phyloP scores from a whole-genome alignment of 2,329 filamentous ascomycete species.

The Neonectria punicea region DNA sequence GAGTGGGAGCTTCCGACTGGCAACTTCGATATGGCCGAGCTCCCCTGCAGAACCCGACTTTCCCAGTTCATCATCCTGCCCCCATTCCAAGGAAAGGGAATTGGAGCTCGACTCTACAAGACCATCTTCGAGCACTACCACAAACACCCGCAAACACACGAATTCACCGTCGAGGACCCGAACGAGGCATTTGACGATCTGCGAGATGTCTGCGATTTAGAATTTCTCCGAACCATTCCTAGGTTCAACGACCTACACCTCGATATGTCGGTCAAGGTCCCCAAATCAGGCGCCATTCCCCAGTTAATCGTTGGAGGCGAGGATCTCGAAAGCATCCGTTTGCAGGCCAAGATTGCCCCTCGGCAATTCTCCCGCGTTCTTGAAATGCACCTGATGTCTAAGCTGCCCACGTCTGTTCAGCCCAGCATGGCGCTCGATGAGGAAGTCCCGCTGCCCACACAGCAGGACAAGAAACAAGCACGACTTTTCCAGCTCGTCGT shows the following conservation, averaged over 20 bases:
- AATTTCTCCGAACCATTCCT: constrained; percentile 68
- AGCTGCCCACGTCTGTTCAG: constrained; percentile 66
- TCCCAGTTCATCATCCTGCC: constrained; percentile 95
- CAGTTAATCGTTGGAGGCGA: constrained; percentile 67
- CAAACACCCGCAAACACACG: constrained; percentile 74
- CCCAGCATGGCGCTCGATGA: constrained; percentile 58
- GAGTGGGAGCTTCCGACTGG: constrained; percentile 58
- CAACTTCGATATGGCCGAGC: constrained; percentile 63
- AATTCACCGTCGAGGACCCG: constrained; percentile 94
- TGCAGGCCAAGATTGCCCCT: constrained; percentile 75
- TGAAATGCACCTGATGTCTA: constrained; percentile 78
- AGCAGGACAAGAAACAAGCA: constrained; percentile 70
- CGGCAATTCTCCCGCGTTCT: constrained; percentile 80
- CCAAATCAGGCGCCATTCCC: constrained; percentile 59
- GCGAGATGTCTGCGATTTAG: constrained; percentile 78
- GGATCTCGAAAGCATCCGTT: constrained; percentile 66
- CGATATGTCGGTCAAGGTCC: constrained; percentile 61
- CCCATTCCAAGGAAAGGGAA: constrained; percentile 83
- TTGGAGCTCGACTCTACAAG: constrained; percentile 84
- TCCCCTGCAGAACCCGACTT: constrained; percentile 83
- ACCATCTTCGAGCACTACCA: constrained; percentile 79
- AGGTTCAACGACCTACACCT: constrained; percentile 68
- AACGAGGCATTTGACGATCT: constrained; percentile 87
- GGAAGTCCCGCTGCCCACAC: constrained; percentile 57
- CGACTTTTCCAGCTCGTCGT: constrained; percentile 78